Evolutionary conservation across 2,329 filamentous ascomycete genomes (phyloP), one percentile per base, ranked within the genome.

Genomic region (Xylariaceae sp.): DNA sequence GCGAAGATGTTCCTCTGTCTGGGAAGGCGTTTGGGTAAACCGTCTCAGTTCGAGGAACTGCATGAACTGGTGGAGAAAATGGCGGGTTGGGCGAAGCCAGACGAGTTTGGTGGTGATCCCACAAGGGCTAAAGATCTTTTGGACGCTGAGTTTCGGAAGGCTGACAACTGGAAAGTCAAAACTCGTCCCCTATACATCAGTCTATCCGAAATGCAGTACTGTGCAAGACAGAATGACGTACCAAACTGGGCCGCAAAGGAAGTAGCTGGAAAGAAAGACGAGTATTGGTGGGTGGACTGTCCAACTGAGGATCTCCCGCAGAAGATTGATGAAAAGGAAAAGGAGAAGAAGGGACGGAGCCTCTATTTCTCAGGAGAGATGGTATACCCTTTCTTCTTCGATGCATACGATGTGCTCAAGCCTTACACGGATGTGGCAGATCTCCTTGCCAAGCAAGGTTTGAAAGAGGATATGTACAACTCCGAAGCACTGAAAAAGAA

Each of bases 1-100:
- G 78, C 76, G 4, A 81, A 80, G 25, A 79, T 77, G 16, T 69
- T 67, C 7, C 64, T 82, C 44, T 79, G 82, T 42, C 63, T 88
- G 23, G 85, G 85, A 2, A 73, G 86, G 25, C 61, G 65, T 22
- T 80, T 88, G 48, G 84, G 85, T 6, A 2, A 16, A 5, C 19
- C 14, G 29, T 21, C 27, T 4, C 21, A 17, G 16, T 45, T 14
- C 4, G 17, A 37, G 3, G 40, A 49, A 12, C 40, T 52, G n/a
- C 39, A 52, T 25, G 32, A 43, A 11, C 12, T 49, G 23, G 22
- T 46, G 3, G n/a, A 23, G 19, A 36, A 12, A 14, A 48, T 52
- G 35, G 35, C n/a, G 12, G 17, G n/a, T 2, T 32, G 27, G 20
- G 20, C 37, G n/a, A 23, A 27, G 11, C 16, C 21, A 19, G 22